Base-by-base conservation (phyloP, 768 basidiomycete species). In the Mycena crocata region DNA sequence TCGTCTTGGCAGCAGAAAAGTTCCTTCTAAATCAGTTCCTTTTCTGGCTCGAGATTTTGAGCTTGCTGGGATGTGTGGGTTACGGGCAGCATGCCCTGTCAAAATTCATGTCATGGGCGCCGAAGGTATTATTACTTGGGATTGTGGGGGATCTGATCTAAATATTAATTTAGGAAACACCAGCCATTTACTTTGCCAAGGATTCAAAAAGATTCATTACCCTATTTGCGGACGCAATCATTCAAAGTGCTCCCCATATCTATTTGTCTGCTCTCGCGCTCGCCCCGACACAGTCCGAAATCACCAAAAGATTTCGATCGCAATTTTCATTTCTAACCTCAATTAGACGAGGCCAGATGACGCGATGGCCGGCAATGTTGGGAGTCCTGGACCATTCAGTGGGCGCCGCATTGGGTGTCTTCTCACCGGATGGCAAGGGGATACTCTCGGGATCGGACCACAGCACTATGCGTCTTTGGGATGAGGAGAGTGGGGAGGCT, bases 221-320 rank as follows among this genome's bases (percentile, higher is more conserved):
- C 13, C 46, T 57, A 13, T 57, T 57, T 34, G 24, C n/a, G 10
- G 44, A 46, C 17, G n/a, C 57, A 24, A 57, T 57, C 8, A 28
- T 10, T 35, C 32, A 46, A 31, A 57, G 57, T 46, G 45, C 57
- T 24, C 44, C 57, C 17, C 57, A 57, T 34, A 57, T 57, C 15
- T 57, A 57, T 17, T 12, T 57, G 3, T 57, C 57, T 8, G 57
- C 57, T 1, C 30, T 57, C 23, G 30, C 57, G 7, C 49, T 51
- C 31, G 49, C 49, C 1, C 49, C 49, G 3, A 34, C 19, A n/a
- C 3, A 51, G 32, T 51, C 49, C 7, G 49, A 51, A 51, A 51
- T 51, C 23, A 12, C 49, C 19, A 51, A 34, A 34, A 34, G 49
- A 34, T 51, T 51, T 51, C 49, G 49, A 34, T 10, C 31, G 19